Base-by-base conservation (phyloP, 2,329 filamentous ascomycete genomes). In the Colletotrichum siamense region DNA sequence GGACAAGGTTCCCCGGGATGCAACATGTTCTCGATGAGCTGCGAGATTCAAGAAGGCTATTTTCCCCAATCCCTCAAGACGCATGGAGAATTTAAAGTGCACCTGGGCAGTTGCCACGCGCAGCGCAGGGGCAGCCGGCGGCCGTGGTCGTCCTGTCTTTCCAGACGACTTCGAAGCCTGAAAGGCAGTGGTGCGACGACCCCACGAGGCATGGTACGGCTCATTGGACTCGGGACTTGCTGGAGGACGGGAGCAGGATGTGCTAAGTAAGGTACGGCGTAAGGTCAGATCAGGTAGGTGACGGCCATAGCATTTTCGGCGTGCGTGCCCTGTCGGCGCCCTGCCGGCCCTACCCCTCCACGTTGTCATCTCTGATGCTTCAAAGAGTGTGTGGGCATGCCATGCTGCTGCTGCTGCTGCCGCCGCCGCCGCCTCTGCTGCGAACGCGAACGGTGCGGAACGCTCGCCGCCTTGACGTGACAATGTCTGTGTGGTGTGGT, bases 271-370 rank as follows among this genome's bases (percentile, higher is more conserved):
- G 44, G 44, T 52, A 52, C 44, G 44, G 10, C n/a, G 44, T 22
- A 49, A 49, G 44, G 44, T 49, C 44, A 22, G 44, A 49, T 49
- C 44, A 49, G 44, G 44, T 52, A 22, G 10, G 44, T 52, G 44
- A 52, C 44, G 59, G 59, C 18, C 30, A 61, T 76, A 18, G 59
- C 44, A 52, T 68, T 44, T 52, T 73, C 59, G 64, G 73, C 55
- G 73, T 65, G 73, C 69, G 73, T 76, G 64, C 73, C 62, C 73
- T 73, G 70, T 76, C 73, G 73, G 73, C 73, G 71, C 55, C 39
- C 64, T 76, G 73, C 73, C 73, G 73, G 59, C 49, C 44, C 57
- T 76, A 65, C 64, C 59, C 64, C 70, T 69, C 64, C 59, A 52
- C 49, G 64, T 30, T 39, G 15, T 30, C 22, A 28, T 71, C 22